Evolutionary conservation across 305 asterid genomes (phyloP), one percentile per base, ranked within the genome.

Genomic region (Stenogyne calaminthoides): DNA sequence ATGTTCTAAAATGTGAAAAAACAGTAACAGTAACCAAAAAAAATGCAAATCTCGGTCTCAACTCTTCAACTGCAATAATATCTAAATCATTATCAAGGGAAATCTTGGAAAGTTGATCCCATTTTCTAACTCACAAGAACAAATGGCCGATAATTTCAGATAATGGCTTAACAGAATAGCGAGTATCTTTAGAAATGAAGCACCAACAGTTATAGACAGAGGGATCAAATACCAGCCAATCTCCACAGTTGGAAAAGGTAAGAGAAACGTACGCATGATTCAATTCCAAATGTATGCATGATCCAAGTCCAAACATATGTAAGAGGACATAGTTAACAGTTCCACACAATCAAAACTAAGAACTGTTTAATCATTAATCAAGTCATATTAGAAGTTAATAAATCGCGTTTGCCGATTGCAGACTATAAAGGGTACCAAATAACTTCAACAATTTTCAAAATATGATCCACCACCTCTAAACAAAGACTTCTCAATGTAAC

Each of bases 381-480:
- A 40, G 57, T 15, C 39, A 7, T 8, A 46, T 18, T 59, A 61
- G 51, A 47, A 61, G 55, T 44, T 55, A 14, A 47, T 6, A 15
- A 7, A 40, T 27, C 7, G 29, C 7, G 25, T 52, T 51, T 12
- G 20, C 46, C 2, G 34, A 9, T 36, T 14, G 57, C 39, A 52
- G 39, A 49, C 16, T 15, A 32, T 52, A 51, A 54, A 36, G 8
- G 54, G 32, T 27, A 40, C 22, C 66, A 8, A 66, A 22, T 14
- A 63, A 37, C 57, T 49, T 29, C 42, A 56, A 66, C 36, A 66
- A 56, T 56, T 56, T 66, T 58, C 65, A 69, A 69, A 47, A 47
- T 22, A 61, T 19, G 29, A 52, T 69, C 49, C 80, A 64, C 71
- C 46, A 54, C 65, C 56, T 49, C 71, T 10, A 20, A 19, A 52